These are phyloP conservation scores for Ascoidea tarda DNA, from an alignment of 805 yeast species.

Conservation along the genomic window DNA sequence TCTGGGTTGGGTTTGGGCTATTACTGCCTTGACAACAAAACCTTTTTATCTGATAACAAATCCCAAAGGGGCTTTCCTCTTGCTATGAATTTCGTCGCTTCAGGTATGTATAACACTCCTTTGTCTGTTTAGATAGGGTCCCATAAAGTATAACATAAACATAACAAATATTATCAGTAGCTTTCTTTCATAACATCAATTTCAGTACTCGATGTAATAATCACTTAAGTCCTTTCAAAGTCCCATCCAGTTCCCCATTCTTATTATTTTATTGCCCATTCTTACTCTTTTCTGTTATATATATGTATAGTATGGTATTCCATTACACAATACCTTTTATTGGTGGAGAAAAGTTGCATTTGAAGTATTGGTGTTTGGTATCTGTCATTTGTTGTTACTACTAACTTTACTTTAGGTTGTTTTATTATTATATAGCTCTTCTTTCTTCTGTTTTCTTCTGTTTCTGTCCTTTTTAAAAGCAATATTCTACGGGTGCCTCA, in stretches of 20 bases:
- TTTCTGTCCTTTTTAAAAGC: not conserved
- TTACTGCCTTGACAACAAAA: slow-evolving; percentile 34
- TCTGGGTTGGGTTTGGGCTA: slow-evolving; percentile 46
- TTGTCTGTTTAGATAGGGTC: not conserved
- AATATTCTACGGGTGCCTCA: slow-evolving; percentile 32
- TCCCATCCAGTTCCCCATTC: not conserved
- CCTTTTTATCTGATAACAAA: slow-evolving; percentile 65
- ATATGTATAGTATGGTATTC: no score
- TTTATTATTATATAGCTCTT: not conserved
- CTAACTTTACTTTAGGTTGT: not conserved
- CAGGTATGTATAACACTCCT: slow-evolving; percentile 42
- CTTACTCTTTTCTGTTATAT: no score
- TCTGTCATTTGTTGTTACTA: not conserved
- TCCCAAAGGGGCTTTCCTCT: slow-evolving; percentile 70
- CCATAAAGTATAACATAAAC: not conserved
- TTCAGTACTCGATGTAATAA: not conserved
- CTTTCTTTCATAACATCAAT: not conserved
- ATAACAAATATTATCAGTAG: not conserved
- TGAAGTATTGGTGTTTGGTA: no score
- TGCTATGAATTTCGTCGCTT: slow-evolving; percentile 80
- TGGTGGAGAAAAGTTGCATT: no score
- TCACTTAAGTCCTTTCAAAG: not conserved
- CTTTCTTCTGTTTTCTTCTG: not conserved
- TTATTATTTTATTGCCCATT: not conserved
- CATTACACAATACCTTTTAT: no score